phyloP scores from a whole-genome alignment of 1,284 basidiomycete genomes.

The Cutaneotrichosporon cavernicola region DNA sequence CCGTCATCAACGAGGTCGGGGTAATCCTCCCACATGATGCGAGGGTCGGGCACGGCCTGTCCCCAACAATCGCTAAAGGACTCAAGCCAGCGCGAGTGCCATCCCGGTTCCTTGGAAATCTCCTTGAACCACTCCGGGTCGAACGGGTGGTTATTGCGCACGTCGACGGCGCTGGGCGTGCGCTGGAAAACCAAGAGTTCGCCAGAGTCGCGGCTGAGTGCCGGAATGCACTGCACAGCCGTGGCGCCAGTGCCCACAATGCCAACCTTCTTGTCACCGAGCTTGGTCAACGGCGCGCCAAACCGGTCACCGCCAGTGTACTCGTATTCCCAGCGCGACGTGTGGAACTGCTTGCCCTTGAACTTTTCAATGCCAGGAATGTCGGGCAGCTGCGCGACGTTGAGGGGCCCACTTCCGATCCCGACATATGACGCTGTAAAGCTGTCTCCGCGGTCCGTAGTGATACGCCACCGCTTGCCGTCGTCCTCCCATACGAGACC shows the following conservation, averaged over 20 bases:
- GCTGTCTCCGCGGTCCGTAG: constrained; percentile 18
- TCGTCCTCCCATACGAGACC: constrained; percentile 17
- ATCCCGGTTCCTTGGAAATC: constrained; percentile 14
- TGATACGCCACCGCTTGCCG: constrained; percentile 6
- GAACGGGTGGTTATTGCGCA: constrained; percentile 23
- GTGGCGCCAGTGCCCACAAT: constrained; percentile 20
- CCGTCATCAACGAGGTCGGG: constrained; percentile 18
- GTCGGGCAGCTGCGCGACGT: constrained; percentile 17
- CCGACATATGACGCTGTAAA: constrained; percentile 20
- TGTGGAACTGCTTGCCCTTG: constrained; percentile 25
- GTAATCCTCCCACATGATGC: constrained; percentile 3
- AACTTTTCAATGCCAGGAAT: constrained; percentile 18
- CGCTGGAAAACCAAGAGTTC: constrained; percentile 26
- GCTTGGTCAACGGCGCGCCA: constrained; percentile 10
- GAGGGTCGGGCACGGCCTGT: constrained; percentile 6
- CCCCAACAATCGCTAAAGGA: constrained; percentile 12
- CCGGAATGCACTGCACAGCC: constrained; percentile 19
- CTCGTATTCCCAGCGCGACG: constrained; percentile 20
- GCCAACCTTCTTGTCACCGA: constrained; percentile 15
- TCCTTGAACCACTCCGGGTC: constrained; percentile 20
- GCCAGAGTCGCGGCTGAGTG: constrained; percentile 5
- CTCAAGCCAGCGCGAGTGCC: constrained; percentile 17
- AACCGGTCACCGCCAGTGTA: constrained; percentile 19
- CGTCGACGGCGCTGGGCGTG: constrained; percentile 18
- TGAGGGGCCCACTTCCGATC: constrained; percentile 18